Evolutionary conservation across 768 basidiomycete species (phyloP).

Genomic region (Tephrocybe sp.): DNA sequence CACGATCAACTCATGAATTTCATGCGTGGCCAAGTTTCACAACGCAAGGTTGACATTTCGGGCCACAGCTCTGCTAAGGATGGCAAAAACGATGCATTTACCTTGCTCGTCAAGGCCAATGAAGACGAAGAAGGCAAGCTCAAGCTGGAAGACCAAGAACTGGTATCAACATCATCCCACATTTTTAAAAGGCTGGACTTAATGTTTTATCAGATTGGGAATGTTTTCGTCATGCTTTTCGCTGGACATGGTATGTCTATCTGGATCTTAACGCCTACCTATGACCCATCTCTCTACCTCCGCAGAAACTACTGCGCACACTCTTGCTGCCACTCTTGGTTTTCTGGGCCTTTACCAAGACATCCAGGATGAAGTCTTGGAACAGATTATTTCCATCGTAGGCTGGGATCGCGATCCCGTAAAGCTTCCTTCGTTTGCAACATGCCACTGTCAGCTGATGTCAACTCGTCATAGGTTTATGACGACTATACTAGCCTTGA

Average conservation of each 20-base stretch:
- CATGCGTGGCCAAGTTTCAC: constrained; percentile 35
- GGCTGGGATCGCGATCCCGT: constrained; percentile 34
- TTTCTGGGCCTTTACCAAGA: constrained; percentile 41
- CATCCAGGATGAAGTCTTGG: constrained; percentile 40
- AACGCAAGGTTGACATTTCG: constrained; percentile 29
- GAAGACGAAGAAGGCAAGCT: constrained; percentile 40
- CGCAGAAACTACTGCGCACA: constrained; percentile 47
- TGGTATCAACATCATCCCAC: constrained; percentile 26
- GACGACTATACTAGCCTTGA: constrained; percentile 40
- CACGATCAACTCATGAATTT: constrained; percentile 30
- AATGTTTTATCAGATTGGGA: constrained; percentile 42
- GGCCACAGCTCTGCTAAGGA: constrained; percentile 6
- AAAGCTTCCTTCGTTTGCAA: constrained; percentile 1
- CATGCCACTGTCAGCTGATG: not conserved
- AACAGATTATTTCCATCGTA: constrained; percentile 36
- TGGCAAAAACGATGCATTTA: constrained; percentile 34
- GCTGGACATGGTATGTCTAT: constrained; percentile 50
- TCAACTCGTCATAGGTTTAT: constrained; percentile 24
- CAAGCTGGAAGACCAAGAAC: constrained; percentile 36
- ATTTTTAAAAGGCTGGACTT: not conserved
- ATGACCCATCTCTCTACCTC: no score
- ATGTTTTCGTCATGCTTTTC: constrained; percentile 49
- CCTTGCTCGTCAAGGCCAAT: constrained; percentile 43
- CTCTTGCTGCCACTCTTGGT: constrained; percentile 40
- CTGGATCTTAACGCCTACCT: no score